Base-by-base conservation (phyloP, 495 filamentous ascomycete species). In the Trichoderma gamsii region DNA sequence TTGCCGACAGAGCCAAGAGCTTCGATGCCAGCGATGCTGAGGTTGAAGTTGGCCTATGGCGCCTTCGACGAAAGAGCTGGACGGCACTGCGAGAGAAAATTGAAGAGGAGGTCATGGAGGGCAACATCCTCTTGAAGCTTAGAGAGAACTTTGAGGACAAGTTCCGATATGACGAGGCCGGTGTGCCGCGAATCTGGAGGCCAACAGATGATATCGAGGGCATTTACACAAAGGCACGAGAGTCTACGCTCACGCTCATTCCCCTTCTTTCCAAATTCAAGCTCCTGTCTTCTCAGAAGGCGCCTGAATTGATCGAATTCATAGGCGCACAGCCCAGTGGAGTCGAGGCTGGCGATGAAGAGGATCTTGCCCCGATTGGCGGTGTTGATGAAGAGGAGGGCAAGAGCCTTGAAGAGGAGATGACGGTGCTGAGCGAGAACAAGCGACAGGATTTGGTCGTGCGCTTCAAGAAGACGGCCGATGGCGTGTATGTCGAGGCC, bases 61-160 rank as follows among this genome's bases (percentile, higher is more conserved):
- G 93, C 66, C 79, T 99, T 51, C 87, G 94, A 68, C 86, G 93
- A 69, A 97, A 97, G 81, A 93, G 90, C 43, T 99, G 96, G 96
- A 90, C 88, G 32, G 94, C 93, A 9, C 80, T 99, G 67, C 85
- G 90, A 41, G 88, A 90, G 56, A 96, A 91, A 79, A 91, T 99
- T 71, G 96, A 97, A 25, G 95, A 99, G 76, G 95, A 99, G 76
- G 92, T 98, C 77, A 94, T 93, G 85, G 95, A 98, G 78, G 93
- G 94, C 68, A 99, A 98, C 75, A 85, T 99, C 66, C 80, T 99
- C 9, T 84, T 99, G 69, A 99, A 99, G 78, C 85, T 99, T 38
- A 88, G 95, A 8, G 95, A 99, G 79, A 98, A 97, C 78, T 99
- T 99, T 71, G 95, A 99, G 73, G 95, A 99, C 79, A 97, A 96